Evolutionary conservation across 2,329 filamentous ascomycete species (phyloP).

Genomic region (Fusarium multiceps): DNA sequence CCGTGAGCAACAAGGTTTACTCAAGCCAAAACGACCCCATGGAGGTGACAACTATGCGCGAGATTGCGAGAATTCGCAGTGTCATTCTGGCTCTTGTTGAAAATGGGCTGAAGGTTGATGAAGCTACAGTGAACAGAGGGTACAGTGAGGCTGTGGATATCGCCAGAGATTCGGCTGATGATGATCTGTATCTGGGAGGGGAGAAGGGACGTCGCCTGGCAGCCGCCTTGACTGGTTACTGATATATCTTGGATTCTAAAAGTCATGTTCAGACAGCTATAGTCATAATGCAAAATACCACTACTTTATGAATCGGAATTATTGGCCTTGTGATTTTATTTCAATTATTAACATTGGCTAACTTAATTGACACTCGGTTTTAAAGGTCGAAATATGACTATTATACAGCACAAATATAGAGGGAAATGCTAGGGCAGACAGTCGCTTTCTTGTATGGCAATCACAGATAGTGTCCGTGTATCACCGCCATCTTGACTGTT

Average conservation of each 20-base stretch:
- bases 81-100: slow-evolving; percentile 87
- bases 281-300: slow-evolving; percentile 37
- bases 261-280: background rate
- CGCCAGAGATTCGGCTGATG: slow-evolving; percentile 69
- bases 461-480: background rate
- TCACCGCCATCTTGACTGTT: background rate
- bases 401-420: slow-evolving; percentile 5
- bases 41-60: slow-evolving; percentile 77
- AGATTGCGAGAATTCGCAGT: slow-evolving; percentile 86
- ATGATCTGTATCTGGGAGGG: slow-evolving; percentile 70
- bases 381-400: background rate
- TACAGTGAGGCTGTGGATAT: slow-evolving; percentile 86
- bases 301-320: background rate
- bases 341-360: background rate
- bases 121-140: slow-evolving; percentile 84
- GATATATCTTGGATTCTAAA: slow-evolving; percentile 4
- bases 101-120: slow-evolving; percentile 85
- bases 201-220: slow-evolving; percentile 65
- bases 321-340: background rate
- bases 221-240: slow-evolving; percentile 51
- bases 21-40: slow-evolving; percentile 95
- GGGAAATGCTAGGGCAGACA: background rate
- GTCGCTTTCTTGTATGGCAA: background rate
- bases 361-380: background rate
- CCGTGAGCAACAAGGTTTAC: slow-evolving; percentile 86